Evolutionary conservation across 2,329 filamentous ascomycete species (phyloP).

Genomic region (Decorospora gaudefroyi): DNA sequence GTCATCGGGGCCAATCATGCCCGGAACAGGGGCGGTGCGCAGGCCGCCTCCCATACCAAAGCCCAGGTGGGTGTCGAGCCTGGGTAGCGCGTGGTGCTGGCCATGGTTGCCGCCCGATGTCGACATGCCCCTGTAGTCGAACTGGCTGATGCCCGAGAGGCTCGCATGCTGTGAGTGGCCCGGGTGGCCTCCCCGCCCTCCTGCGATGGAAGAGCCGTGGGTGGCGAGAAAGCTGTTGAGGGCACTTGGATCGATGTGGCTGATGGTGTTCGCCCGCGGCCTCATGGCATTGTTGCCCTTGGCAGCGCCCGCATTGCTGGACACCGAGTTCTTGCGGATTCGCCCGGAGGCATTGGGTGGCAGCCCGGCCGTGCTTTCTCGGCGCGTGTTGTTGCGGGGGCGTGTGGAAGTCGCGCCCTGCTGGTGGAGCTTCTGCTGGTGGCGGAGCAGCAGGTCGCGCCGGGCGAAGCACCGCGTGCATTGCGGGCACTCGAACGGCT

Average conservation of each 20-base stretch:
- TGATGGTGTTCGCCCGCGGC: slow-evolving; percentile 93
- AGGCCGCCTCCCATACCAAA: slow-evolving; percentile 70
- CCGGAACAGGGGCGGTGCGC: slow-evolving; percentile 70
- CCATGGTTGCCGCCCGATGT: slow-evolving; percentile 67
- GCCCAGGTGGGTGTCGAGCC: slow-evolving; percentile 79
- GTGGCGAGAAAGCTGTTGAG: slow-evolving; percentile 70
- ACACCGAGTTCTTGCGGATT: slow-evolving; percentile 91
- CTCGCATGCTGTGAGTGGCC: slow-evolving; percentile 73
- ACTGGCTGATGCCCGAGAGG: slow-evolving; percentile 66
- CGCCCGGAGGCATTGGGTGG: slow-evolving; percentile 70
- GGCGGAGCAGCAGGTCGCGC: slow-evolving; percentile 85
- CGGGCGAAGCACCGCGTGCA: slow-evolving; percentile 94
- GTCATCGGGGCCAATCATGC: slow-evolving; percentile 58
- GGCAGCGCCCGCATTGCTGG: slow-evolving; percentile 58
- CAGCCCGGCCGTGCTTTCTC: slow-evolving; percentile 81
- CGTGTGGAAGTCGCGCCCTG: slow-evolving; percentile 84
- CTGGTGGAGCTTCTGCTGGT: slow-evolving; percentile 98
- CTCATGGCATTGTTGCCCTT: slow-evolving; percentile 69
- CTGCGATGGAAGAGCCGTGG: slow-evolving; percentile 56
- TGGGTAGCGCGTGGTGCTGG: slow-evolving; percentile 70
- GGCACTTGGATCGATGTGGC: slow-evolving; percentile 79
- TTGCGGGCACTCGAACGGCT: slow-evolving; percentile 96
- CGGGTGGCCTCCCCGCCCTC: slow-evolving; percentile 56
- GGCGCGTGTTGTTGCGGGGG: slow-evolving; percentile 76
- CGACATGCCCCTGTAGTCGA: slow-evolving; percentile 75